Evolutionary conservation across 2,329 filamentous ascomycete species (phyloP), one percentile per base, ranked within the genome.

Genomic region (Talaromyces islandicus): DNA sequence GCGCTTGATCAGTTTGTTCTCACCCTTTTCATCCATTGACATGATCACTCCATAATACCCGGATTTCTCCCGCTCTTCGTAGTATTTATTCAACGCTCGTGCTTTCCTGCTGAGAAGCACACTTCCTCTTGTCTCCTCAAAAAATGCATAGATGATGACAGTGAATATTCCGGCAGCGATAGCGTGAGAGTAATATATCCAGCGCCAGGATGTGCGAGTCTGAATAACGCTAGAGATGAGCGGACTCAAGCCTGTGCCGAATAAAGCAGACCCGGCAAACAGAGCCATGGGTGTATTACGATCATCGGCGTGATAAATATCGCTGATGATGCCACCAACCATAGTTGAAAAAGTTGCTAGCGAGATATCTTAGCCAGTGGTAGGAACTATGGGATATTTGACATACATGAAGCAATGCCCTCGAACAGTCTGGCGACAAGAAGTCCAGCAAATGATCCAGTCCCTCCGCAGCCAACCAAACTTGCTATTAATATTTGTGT

Each of bases 221-320:
- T 64, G 65, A 53, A 70, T 62, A 4, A 62, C 63, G 17, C 68
- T 65, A 41, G 68, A 67, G n/a, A 70, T 57, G 2, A 70, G 65
- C 1, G 68, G 68, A 11, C 68, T 68, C 14, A 64, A 51, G 62
- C 66, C 54, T 57, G 68, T 56, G 64, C 91, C 93, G 9, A 88
- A 81, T 0, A 97, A 77, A 0, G 91, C 92, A 3, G 81, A 25
- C 25, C 48, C 48, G 11, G 87, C 87, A 71, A 92, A 94, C 0
- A 94, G 69, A 0, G 89, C 86, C 91, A 95, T 94, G 0, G 91
- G 88, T 0, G 87, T 90, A 66, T 94, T 94, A 27, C 91, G 80
- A 46, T 87, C 85, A 57, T 87, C 77, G 14, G 88, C 85, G 54
- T 85, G 83, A 76, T 90, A 94, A 58, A 94, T 81, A 70, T 95